Base-by-base conservation (phyloP, 352 stramenopile species). In the Globisporangium spiculum region DNA sequence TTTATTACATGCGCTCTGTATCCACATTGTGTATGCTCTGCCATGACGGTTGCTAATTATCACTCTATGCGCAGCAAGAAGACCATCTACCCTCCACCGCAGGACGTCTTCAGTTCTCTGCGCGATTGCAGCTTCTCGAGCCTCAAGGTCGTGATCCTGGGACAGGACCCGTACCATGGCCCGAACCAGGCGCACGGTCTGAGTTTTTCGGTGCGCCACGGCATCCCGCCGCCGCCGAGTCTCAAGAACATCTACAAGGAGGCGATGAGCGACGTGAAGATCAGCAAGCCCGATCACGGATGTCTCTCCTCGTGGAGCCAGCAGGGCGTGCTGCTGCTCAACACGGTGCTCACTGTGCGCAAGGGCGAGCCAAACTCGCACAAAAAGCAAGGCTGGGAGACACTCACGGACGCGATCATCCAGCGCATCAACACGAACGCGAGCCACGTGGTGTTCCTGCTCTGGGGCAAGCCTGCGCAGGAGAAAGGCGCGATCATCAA, bases 211-310 rank as follows among this genome's bases (percentile, higher is more conserved):
- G 97, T 99, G 44, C 78, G 86, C 55, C 80, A 86, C 22, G 97
- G 96, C 12, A 74, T 99, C 0, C 70, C 71, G 34, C 79, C 90
- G 16, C 98, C 98, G 20, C 97, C 97, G 4, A 99, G 92, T 41
- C 82, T 99, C 36, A 87, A 89, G 53, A 99, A 99, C 78, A 99
- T 99, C 65, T 98, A 98, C 80, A 99, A 99, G 72, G 98, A 99
- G 75, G 83, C 94, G 14, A 80, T 89, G 46, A 75, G 59, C 4
- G 92, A 98, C 72, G 78, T 96, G 10, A 70, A 76, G 50, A 91
- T 97, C 69, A 52, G 65, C 20, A 79, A 75, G 18, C 96, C 96
- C 12, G 75, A 62, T 5, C 94, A 98, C 83, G 97, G 97, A 18
- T 96, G 93, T 68, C 84, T 99, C 34, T 84, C 94, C 36, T 81